Percentiles rank a stretch among this genome's conserved stretches.
phyloP scores from a whole-genome alignment of 345 rosid genomes.

The Clausena lansium region DNA sequence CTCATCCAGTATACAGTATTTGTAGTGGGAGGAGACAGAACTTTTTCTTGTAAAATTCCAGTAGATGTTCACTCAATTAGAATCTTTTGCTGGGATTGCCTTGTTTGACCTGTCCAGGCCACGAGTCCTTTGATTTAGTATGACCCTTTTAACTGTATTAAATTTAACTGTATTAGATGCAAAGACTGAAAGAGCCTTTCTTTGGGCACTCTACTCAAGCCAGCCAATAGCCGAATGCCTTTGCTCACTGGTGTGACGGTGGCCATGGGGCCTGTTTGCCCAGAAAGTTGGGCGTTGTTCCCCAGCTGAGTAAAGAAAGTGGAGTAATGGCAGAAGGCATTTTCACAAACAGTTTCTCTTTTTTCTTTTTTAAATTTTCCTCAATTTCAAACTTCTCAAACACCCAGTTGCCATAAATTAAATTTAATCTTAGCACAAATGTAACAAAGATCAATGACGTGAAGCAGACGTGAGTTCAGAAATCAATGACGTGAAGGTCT shows the following conservation, averaged over 20 bases:
- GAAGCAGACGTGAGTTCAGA: constrained; percentile 1
- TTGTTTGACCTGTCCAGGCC: constrained; percentile 27
- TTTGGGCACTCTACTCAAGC: constrained; percentile 12
- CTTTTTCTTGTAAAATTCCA: not conserved
- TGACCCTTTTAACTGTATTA: constrained; percentile 10
- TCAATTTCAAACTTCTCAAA: not conserved
- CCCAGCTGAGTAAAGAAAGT: not conserved
- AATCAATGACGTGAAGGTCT: constrained; percentile 11
- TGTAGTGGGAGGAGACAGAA: not conserved
- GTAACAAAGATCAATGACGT: not conserved
- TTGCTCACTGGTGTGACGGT: not conserved
- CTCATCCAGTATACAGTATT: not conserved
- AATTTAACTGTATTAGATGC: not conserved
- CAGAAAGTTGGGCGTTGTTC: not conserved
- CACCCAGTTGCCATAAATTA: not conserved
- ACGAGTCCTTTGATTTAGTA: constrained; percentile 17
- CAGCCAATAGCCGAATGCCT: not conserved
- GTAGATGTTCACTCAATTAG: constrained; percentile 7
- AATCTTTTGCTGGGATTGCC: constrained; percentile 24
- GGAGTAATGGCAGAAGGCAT: constrained; percentile 11
- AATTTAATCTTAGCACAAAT: not conserved
- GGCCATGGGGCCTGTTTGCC: constrained; percentile 6
- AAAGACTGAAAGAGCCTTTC: not conserved
- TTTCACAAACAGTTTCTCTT: not conserved
- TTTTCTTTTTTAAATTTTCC: not conserved